Conservation (phyloP, 2,329 filamentous ascomycete genomes). For the Thelonectria olida region DNA sequence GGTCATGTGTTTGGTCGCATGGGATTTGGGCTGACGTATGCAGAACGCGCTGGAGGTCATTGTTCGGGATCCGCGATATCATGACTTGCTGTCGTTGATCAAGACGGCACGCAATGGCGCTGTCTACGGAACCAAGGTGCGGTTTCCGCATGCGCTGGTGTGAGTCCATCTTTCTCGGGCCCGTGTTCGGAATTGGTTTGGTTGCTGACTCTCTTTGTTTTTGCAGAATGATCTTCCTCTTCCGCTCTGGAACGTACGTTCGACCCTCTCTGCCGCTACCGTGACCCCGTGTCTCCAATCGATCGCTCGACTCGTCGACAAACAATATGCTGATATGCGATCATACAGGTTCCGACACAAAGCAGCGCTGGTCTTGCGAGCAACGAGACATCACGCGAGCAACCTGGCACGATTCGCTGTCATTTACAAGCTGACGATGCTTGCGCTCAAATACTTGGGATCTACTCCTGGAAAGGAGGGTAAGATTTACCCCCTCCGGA, state of each 20-base stretch:
- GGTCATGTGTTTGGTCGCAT: too few relatives aligned
- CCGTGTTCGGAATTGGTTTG: not conserved
- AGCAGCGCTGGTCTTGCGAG: constrained; percentile 78
- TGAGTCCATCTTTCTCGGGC: constrained; percentile 44
- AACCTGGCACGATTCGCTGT: constrained; percentile 93
- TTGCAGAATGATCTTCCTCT: constrained; percentile 90
- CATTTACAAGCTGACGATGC: constrained; percentile 86
- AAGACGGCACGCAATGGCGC: constrained; percentile 97
- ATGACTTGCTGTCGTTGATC: constrained; percentile 83
- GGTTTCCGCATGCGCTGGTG: constrained; percentile 97
- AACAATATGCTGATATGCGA: constrained; percentile 26
- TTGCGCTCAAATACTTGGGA: constrained; percentile 73
- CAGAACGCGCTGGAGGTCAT: constrained; percentile 78
- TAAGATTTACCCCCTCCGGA: constrained; percentile 28
- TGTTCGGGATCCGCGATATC: constrained; percentile 83
- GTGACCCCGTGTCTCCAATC: not conserved
- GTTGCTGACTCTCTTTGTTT: constrained; percentile 30
- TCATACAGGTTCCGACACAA: constrained; percentile 75
- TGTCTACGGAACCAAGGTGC: constrained; percentile 96
- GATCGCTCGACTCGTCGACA: not conserved
- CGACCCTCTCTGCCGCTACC: constrained; percentile 12
- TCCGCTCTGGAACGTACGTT: constrained; percentile 85
- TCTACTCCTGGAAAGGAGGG: constrained; percentile 68
- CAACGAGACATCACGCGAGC: constrained; percentile 87
- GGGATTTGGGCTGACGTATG: constrained; percentile 2